A percentile compares a stretch with the other conserved stretches of the same genome.
Evolutionary conservation across 2,329 filamentous ascomycete genomes (phyloP).

Genomic region (Iodosphaeria phyllophila): DNA sequence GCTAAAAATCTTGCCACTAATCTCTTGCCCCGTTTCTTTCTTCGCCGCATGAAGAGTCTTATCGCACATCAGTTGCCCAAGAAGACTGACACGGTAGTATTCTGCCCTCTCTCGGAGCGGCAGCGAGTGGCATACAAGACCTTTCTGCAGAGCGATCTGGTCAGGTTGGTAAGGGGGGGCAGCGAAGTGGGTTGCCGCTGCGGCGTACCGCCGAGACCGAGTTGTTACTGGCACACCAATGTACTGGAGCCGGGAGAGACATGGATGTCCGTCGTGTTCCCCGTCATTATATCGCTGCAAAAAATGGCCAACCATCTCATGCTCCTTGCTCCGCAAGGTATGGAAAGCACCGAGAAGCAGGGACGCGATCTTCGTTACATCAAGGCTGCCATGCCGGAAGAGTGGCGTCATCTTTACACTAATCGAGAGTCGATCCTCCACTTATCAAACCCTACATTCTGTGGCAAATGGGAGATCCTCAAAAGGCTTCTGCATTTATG

Average conservation of each 20-base stretch:
- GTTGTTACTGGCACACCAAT: too few relatives aligned
- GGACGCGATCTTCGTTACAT: conserved; percentile 60
- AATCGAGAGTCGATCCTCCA: conserved; percentile 63
- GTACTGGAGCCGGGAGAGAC: conserved; percentile 39
- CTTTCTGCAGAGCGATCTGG: conserved; percentile 54
- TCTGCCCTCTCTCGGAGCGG: conserved; percentile 71
- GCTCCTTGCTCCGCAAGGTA: conserved; percentile 52
- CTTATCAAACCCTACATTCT: conserved; percentile 76
- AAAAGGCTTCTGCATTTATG: conserved; percentile 77
- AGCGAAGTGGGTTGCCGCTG: conserved; percentile 54
- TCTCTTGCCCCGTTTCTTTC: conserved; percentile 73
- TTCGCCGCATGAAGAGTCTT: conserved; percentile 80
- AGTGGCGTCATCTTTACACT: conserved; percentile 56
- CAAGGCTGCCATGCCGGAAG: conserved; percentile 52
- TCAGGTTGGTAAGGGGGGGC: conserved; percentile 48
- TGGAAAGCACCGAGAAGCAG: conserved; percentile 53
- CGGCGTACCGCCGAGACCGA: too few relatives aligned
- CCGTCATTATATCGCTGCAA: conserved; percentile 62
- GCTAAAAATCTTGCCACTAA: conserved; percentile 75
- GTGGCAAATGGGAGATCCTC: conserved; percentile 90
- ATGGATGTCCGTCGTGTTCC: conserved; percentile 71
- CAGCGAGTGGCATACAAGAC: conserved; percentile 72
- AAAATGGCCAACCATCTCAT: conserved; percentile 90
- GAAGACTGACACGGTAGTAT: conserved; percentile 87
- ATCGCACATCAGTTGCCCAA: conserved; percentile 87